Evolutionary conservation across 768 basidiomycete genomes (phyloP), one percentile per base, ranked within the genome.

Genomic region (Boletus rubroflammeus): DNA sequence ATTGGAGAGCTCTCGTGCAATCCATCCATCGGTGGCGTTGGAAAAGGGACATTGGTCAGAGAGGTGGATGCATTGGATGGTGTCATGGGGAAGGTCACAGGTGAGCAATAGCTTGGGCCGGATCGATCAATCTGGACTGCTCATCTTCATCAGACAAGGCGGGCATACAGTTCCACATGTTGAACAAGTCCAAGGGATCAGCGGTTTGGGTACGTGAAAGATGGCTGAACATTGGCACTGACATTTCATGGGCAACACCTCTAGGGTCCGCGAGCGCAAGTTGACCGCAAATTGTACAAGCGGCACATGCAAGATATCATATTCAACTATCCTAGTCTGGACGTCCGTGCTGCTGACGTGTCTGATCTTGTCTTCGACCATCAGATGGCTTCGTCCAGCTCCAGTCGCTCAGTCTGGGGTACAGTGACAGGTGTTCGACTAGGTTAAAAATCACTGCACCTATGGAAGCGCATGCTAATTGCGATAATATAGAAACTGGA

Each of bases 31-130:
- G 93, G 93, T 7, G 92, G 92, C 19, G 85, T 96, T 4, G 93
- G 93, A 6, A 96, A 96, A 72, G 93, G 93, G 19, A 93, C 87
- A 0, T 75, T 96, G 29, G 90, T 95, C n/a, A 77, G 88, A 40
- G 93, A 96, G 68, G 84, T 96, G 6, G 93, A 96, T 64, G 93
- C 93, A 28, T 72, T 96, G 53, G 93, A 93, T 60, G 93, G 93
- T 3, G 64, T 94, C 10, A 93, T 92, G 77, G 93, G 89, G 2
- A 76, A 75, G 41, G 81, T 93, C n/a, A 81, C 89, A 57, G 92
- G 93, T 88, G 56, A 47, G 81, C 68, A 26, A 19, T 44, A 32
- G 3, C 15, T 19, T 25, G 1, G 11, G 23, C 19, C 19, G 25
- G n/a, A 17, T 41, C 47, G 7, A 57, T 42, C 29, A 2, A 31